These are phyloP conservation scores for Yarrowia yakushimensis DNA, from an alignment of 805 yeast genomes.

Conservation along the genomic window DNA sequence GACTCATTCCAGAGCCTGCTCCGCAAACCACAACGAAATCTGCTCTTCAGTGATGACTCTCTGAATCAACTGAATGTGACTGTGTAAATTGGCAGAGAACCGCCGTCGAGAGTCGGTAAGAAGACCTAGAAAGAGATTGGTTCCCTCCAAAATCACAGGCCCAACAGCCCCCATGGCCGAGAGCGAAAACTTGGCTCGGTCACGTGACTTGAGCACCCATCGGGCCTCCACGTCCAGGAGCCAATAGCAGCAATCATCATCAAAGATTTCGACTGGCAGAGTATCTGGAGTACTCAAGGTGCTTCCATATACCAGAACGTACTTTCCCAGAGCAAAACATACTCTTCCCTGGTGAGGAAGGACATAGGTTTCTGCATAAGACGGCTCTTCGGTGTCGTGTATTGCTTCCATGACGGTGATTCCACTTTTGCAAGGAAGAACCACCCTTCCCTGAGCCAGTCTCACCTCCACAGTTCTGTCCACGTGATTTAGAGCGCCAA, in stretches of 20 bases:
- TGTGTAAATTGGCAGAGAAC: background rate
- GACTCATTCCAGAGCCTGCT: background rate
- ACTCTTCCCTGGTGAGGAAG: background rate
- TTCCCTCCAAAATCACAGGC: background rate
- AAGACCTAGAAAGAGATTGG: background rate
- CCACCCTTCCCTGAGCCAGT: background rate
- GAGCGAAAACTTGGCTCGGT: background rate
- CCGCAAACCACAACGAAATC: background rate
- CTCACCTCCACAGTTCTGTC: constrained; percentile 6
- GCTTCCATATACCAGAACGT: background rate
- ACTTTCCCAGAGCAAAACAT: background rate
- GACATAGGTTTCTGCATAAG: background rate
- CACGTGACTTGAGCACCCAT: background rate
- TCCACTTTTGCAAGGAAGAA: background rate
- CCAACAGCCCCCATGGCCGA: background rate
- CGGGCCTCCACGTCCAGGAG: background rate
- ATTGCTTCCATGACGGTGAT: background rate
- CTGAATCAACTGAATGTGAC: constrained; percentile 10
- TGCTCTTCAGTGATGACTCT: background rate
- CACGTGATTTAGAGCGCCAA: constrained; percentile 4
- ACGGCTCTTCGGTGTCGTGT: background rate
- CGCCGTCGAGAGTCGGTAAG: background rate
- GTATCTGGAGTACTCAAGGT: background rate
- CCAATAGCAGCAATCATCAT: constrained; percentile 11
- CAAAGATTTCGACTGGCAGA: background rate